Conservation (phyloP, 2,329 filamentous ascomycete genomes). For the Grosmannia huntii region DNA sequence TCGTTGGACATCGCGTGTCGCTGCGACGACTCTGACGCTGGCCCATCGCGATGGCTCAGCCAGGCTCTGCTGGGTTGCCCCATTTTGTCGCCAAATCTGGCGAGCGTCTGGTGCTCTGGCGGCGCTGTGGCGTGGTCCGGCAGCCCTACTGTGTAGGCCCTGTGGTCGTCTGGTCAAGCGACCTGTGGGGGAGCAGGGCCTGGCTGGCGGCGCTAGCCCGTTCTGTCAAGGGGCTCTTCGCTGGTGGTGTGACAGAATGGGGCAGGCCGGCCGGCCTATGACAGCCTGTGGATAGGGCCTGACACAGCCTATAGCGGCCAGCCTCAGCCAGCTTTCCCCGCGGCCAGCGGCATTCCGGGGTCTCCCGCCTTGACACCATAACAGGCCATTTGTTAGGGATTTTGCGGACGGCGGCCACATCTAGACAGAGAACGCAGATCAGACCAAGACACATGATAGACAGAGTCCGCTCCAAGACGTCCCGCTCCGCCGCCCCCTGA, state of each 20-base stretch:
- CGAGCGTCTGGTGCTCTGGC: background rate
- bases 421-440: background rate
- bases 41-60: background rate
- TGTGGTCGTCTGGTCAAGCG: background rate
- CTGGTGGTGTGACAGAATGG: background rate
- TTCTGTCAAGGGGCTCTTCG: background rate
- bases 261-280: background rate
- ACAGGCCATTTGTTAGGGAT: background rate
- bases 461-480: background rate
- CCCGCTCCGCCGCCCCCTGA: background rate
- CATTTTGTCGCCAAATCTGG: constrained; percentile 1
- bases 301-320: background rate
- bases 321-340: background rate
- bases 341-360: background rate
- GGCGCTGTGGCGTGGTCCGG: constrained; percentile 16
- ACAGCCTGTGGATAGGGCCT: background rate
- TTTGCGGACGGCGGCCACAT: background rate
- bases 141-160: background rate
- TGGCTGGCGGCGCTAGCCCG: background rate
- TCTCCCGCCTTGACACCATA: background rate
- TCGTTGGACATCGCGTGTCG: background rate
- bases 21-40: background rate
- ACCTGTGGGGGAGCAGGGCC: background rate
- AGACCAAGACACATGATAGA: background rate
- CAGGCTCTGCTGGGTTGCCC: background rate